These are phyloP conservation scores for Laguncularia racemosa DNA, from an alignment of 345 rosid genomes.

Conservation along the genomic window DNA sequence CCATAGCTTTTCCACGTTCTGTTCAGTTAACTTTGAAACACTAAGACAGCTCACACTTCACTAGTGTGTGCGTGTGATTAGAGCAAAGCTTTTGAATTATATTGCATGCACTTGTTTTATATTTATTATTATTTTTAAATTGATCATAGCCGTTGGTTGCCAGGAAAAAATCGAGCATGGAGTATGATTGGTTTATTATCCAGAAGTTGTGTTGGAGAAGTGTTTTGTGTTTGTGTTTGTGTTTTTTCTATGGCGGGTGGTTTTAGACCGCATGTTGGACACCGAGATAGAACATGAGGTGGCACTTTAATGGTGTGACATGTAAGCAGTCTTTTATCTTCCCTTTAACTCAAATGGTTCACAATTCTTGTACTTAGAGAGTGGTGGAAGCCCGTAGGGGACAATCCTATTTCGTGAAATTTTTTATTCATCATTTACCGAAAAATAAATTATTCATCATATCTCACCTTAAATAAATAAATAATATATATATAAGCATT, in stretches of 20 bases:
- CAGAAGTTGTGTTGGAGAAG: background rate
- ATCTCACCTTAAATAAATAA: too few species aligned
- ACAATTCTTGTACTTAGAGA: background rate
- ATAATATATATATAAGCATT: too few species aligned
- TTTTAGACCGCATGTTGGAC: slow-evolving; percentile 24
- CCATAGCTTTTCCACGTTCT: slow-evolving; percentile 40
- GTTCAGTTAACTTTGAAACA: background rate
- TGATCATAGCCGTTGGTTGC: slow-evolving; percentile 8
- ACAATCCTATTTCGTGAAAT: too few species aligned
- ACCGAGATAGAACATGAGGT: slow-evolving; percentile 22
- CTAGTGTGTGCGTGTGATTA: too few species aligned
- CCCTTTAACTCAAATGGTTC: background rate
- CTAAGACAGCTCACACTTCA: background rate
- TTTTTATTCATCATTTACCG: too few species aligned
- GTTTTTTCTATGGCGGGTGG: background rate
- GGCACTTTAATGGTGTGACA: slow-evolving; percentile 17
- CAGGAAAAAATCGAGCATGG: background rate
- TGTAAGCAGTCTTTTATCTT: slow-evolving; percentile 18
- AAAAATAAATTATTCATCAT: too few species aligned
- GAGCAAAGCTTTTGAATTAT: too few species aligned
- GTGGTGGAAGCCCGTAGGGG: background rate
- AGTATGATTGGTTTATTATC: background rate
- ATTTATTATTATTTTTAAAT: background rate
- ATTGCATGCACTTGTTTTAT: background rate
- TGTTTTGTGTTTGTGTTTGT: background rate